Conservation (phyloP, 2,329 filamentous ascomycete genomes). For the Fusarium equiseti region DNA sequence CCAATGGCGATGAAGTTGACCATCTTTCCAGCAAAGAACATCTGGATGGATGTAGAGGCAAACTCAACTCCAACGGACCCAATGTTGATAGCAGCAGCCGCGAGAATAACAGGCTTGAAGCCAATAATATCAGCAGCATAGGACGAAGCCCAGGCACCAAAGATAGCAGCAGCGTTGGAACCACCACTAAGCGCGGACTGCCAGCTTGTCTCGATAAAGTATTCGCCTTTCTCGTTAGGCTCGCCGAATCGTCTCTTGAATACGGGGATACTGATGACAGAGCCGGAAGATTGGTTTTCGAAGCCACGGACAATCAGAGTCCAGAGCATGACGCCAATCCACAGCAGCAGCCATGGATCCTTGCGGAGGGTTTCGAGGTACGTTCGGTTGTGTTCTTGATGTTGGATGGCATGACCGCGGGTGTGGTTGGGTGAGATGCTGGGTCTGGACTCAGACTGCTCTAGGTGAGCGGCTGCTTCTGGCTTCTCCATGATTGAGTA, state of each 20-base stretch:
- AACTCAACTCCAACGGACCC: conserved; percentile 50
- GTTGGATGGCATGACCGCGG: conserved; percentile 48
- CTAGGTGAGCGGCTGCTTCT: conserved; percentile 16
- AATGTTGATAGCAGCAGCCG: conserved; percentile 44
- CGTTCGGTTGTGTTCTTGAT: conserved; percentile 47
- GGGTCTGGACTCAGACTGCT: conserved; percentile 9
- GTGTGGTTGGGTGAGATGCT: conserved; percentile 1
- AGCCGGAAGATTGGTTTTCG: conserved; percentile 45
- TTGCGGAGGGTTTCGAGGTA: conserved; percentile 44
- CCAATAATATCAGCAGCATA: conserved; percentile 46
- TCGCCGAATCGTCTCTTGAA: conserved; percentile 40
- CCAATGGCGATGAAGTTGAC: conserved; percentile 51
- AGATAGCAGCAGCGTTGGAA: conserved; percentile 42
- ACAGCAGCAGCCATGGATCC: conserved; percentile 48
- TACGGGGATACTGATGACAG: conserved; percentile 36
- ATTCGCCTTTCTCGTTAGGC: conserved; percentile 19
- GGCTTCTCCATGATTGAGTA: conserved; percentile 16
- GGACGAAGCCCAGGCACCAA: conserved; percentile 43
- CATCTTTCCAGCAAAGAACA: conserved; percentile 51
- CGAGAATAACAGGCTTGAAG: conserved; percentile 36
- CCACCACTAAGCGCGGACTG: conserved; percentile 48
- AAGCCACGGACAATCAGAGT: conserved; percentile 49
- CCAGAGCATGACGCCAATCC: conserved; percentile 50
- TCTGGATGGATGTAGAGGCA: conserved; percentile 46
- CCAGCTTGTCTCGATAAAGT: conserved; percentile 47